Evolutionary conservation across 805 yeast species (phyloP), one percentile per base, ranked within the genome.

Genomic region (Spathaspora sp.): DNA sequence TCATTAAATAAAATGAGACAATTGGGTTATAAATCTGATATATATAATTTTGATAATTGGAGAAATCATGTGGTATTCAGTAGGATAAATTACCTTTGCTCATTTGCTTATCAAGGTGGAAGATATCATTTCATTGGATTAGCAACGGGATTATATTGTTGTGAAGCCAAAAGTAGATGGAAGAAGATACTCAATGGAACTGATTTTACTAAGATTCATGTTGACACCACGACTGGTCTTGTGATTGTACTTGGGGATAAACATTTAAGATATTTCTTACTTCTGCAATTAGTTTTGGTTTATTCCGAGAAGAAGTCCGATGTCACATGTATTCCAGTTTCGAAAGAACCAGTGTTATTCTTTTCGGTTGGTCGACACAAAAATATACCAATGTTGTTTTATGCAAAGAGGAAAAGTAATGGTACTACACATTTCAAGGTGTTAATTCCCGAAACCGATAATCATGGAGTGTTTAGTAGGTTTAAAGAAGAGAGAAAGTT

Each of bases 341-440:
- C 82, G 12, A 73, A 77, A 56, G 81, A 82, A 47, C 69, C 64
- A 67, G 82, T 62, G 0, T 67, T 79, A 1, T 83, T 79, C 55
- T 91, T 88, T 67, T 79, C 78, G 46, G 70, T 87, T 53, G 97
- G 94, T 0, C 79, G 75, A 29, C 89, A 91, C 62, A 77, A 83
- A 52, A 83, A 81, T 65, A 75, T 81, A 55, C 80, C 74, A 42
- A 75, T 81, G 77, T 65, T 85, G 51, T 80, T 77, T 60, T 79
- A 76, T 65, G 80, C 83, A 67, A 81, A 79, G 60, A 76, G 70
- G 68, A 82, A 75, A 65, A 76, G 71, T 49, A 67, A 74, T 60
- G 68, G 69, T 12, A 57, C 68, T 11, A 79, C 76, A 47, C 69
- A 57, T 65, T 85, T 81, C 75, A 86, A 78, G 67, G 86, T 80